Conservation (phyloP, 2,329 filamentous ascomycete genomes). For the Pseudonectria foliicola region DNA sequence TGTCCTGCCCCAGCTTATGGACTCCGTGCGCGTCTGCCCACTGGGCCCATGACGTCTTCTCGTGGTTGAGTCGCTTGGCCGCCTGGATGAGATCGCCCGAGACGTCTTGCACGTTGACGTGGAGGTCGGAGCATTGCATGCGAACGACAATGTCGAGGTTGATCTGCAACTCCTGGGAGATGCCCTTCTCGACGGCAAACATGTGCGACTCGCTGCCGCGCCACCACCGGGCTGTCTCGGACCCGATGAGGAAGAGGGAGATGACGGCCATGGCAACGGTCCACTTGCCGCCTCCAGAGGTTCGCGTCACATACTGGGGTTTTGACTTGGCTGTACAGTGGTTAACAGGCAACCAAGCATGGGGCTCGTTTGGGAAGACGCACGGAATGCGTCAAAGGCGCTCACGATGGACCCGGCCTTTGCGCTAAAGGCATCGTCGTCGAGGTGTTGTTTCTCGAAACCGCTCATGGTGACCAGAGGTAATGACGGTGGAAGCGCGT, state of each 20-base stretch:
- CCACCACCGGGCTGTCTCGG: constrained; percentile 79
- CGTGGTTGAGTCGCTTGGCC: constrained; percentile 62
- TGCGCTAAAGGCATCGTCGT: constrained; percentile 76
- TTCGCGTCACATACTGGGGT: constrained; percentile 80
- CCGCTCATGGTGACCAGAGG: constrained; percentile 59
- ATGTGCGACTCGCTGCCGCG: constrained; percentile 76
- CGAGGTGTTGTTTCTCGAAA: constrained; percentile 57
- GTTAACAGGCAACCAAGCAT: constrained; percentile 8
- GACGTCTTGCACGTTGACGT: constrained; percentile 95
- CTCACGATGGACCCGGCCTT: constrained; percentile 60
- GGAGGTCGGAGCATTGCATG: constrained; percentile 83
- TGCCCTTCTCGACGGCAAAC: constrained; percentile 88
- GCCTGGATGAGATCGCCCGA: constrained; percentile 88
- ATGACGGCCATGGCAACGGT: constrained; percentile 74
- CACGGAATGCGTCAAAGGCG: constrained; percentile 97
- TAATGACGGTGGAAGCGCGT: neutral
- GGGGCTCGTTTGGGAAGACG: constrained; percentile 25
- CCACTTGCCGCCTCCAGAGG: constrained; percentile 85
- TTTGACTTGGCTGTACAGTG: constrained; percentile 78
- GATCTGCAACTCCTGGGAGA: constrained; percentile 82
- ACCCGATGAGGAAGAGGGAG: constrained; percentile 67
- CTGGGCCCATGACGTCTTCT: constrained; percentile 72
- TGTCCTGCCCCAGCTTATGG: constrained; percentile 52
- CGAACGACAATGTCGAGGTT: constrained; percentile 89
- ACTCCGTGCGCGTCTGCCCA: constrained; percentile 69